Evolutionary conservation across 176 grass and related monocot genomes (phyloP).

Genomic region (barley (Hordeum vulgare)): DNA sequence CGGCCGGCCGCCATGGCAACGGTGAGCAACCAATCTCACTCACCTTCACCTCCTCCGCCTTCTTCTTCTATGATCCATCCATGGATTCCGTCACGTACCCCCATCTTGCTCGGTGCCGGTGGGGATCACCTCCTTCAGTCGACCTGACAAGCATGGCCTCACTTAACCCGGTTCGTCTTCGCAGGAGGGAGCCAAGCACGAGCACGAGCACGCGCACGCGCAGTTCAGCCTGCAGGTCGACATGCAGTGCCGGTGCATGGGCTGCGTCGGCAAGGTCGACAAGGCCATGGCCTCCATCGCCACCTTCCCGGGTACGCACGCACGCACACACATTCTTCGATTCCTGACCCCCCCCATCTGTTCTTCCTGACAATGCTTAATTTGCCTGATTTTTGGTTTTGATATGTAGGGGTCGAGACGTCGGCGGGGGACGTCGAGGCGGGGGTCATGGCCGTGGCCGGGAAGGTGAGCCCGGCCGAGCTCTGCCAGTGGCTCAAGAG

Average conservation of each 20-base stretch:
- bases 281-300: slow-evolving; percentile 31
- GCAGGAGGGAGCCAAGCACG: slow-evolving; percentile 7
- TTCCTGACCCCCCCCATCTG: too few relatives aligned
- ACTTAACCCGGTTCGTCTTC: background rate
- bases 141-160: too few relatives aligned
- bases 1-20: background rate
- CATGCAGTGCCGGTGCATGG: slow-evolving; percentile 34
- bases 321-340: too few relatives aligned
- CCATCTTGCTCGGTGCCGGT: background rate
- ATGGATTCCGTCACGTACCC: background rate
- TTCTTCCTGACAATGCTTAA: too few relatives aligned
- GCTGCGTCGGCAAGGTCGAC: slow-evolving; percentile 31
- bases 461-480: slow-evolving; percentile 23
- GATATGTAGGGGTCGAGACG: slow-evolving; percentile 15
- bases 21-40: background rate
- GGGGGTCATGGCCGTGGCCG: slow-evolving; percentile 12
- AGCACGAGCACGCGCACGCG: too few relatives aligned
- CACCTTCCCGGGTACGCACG: background rate
- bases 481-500: slow-evolving; percentile 33
- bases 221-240: slow-evolving; percentile 21
- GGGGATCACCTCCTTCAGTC: too few relatives aligned
- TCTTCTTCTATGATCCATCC: background rate
- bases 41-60: too few relatives aligned
- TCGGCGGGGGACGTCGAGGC: slow-evolving; percentile 14
- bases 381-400: background rate